Percentiles rank a stretch among this genome's conserved stretches.
These are phyloP conservation scores for Colletotrichum navitas DNA, from an alignment of 2,329 filamentous ascomycete species.

Conservation along the genomic window DNA sequence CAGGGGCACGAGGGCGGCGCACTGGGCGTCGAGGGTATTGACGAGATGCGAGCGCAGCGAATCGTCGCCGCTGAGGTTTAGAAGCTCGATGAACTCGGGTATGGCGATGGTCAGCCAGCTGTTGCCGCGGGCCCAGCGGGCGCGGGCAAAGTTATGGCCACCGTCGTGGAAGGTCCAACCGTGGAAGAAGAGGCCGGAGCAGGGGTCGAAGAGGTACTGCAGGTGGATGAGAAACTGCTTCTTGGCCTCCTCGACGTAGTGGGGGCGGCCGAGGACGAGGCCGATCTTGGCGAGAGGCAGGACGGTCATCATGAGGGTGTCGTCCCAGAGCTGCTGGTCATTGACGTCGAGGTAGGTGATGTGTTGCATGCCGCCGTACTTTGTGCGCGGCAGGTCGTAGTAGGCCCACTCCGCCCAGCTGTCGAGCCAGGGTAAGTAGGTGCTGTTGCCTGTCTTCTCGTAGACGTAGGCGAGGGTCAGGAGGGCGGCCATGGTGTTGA, in stretches of 20 bases:
- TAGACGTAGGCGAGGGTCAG: slow-evolving; percentile 83
- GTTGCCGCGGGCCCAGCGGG: slow-evolving; percentile 72
- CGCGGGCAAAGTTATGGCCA: slow-evolving; percentile 72
- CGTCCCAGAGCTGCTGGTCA: slow-evolving; percentile 83
- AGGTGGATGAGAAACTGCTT: slow-evolving; percentile 82
- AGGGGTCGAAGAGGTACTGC: slow-evolving; percentile 81
- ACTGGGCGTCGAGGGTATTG: slow-evolving; percentile 76
- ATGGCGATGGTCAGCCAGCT: slow-evolving; percentile 87
- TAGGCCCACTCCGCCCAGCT: slow-evolving; percentile 87
- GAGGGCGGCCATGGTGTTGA: slow-evolving; percentile 87
- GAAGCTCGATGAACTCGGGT: slow-evolving; percentile 81
- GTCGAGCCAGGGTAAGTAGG: slow-evolving; percentile 82
- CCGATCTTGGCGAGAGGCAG: slow-evolving; percentile 85
- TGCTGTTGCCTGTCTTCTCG: slow-evolving; percentile 76
- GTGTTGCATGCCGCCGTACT: slow-evolving; percentile 80
- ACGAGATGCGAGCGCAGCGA: slow-evolving; percentile 71
- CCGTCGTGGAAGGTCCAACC: slow-evolving; percentile 82
- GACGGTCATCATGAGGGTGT: slow-evolving; percentile 91
- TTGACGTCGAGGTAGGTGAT: slow-evolving; percentile 80
- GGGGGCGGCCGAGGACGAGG: slow-evolving; percentile 74
- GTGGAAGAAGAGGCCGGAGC: slow-evolving; percentile 82
- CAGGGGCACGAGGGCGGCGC: slow-evolving; percentile 70
- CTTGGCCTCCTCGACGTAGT: slow-evolving; percentile 84
- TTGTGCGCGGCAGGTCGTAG: slow-evolving; percentile 79
- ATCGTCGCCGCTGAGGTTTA: slow-evolving; percentile 73